Conservation (phyloP, 306 rosid genomes). For the barrel medic (Medicago truncatula) region DNA sequence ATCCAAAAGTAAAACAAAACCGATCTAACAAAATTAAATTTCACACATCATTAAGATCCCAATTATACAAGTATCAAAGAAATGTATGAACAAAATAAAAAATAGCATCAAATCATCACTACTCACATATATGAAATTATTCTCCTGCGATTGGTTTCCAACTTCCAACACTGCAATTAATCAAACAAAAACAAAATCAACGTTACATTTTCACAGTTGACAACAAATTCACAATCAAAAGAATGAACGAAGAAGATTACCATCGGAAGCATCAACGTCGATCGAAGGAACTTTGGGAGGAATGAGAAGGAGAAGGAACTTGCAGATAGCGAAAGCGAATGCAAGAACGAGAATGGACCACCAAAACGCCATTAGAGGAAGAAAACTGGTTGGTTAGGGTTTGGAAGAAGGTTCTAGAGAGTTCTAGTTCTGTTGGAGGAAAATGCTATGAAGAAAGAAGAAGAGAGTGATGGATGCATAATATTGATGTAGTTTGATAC, state of each 20-base stretch:
- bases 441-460: slow-evolving; percentile 36
- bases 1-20: slow-evolving; percentile 12
- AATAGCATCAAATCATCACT: background rate
- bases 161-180: slow-evolving; percentile 77
- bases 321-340: slow-evolving; percentile 78
- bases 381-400: slow-evolving; percentile 44
- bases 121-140: slow-evolving; percentile 85
- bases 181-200: slow-evolving; percentile 27
- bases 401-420: slow-evolving; percentile 31
- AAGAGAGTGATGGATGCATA: slow-evolving; percentile 6
- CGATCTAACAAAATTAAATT: slow-evolving; percentile 33
- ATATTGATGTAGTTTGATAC: background rate
- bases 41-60: background rate
- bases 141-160: slow-evolving; percentile 78
- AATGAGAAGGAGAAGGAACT: slow-evolving; percentile 84
- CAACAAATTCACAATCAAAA: background rate
- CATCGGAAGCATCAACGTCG: slow-evolving; percentile 88
- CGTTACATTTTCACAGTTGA: slow-evolving; percentile 25
- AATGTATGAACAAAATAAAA: too few relatives aligned
- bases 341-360: slow-evolving; percentile 83
- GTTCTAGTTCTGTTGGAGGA: background rate
- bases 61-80: slow-evolving; percentile 8
- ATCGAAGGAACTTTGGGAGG: slow-evolving; percentile 93
- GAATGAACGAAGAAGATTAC: slow-evolving; percentile 46
- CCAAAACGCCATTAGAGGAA: slow-evolving; percentile 73